Conservation (phyloP, 345 rosid species). For the Cardamine chenopodiifolia region DNA sequence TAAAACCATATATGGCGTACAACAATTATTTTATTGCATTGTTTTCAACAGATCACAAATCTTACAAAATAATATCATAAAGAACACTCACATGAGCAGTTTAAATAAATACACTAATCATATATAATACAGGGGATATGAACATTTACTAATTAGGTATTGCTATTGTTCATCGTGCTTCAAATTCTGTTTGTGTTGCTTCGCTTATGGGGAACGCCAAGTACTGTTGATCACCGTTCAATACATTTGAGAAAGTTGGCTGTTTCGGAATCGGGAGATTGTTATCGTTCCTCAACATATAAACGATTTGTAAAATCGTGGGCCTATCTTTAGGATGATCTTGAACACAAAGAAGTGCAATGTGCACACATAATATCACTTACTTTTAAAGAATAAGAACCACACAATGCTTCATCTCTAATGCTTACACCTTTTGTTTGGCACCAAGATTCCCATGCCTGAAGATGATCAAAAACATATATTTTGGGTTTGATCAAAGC, state of each 20-base stretch:
- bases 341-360: slow-evolving; percentile 16
- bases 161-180: background rate
- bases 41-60: background rate
- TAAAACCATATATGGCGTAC: background rate
- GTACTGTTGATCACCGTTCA: background rate
- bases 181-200: background rate
- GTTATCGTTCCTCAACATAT: background rate
- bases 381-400: background rate
- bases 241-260: slow-evolving; percentile 1
- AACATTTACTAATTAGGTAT: background rate
- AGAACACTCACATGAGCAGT: background rate
- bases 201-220: background rate
- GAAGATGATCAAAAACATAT: background rate
- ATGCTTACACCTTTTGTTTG: background rate
- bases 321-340: slow-evolving; percentile 15
- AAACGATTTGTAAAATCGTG: background rate
- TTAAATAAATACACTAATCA: background rate
- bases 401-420: background rate
- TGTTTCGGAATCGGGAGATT: background rate
- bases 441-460: slow-evolving; percentile 5
- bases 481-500: background rate
- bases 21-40: background rate
- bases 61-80: background rate
- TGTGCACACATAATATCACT: background rate
- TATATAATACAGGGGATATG: background rate